A percentile compares a stretch with the other conserved stretches of the same genome.
These are phyloP conservation scores for Scutellaria minor DNA, from an alignment of 257 asterid species.

Conservation along the genomic window DNA sequence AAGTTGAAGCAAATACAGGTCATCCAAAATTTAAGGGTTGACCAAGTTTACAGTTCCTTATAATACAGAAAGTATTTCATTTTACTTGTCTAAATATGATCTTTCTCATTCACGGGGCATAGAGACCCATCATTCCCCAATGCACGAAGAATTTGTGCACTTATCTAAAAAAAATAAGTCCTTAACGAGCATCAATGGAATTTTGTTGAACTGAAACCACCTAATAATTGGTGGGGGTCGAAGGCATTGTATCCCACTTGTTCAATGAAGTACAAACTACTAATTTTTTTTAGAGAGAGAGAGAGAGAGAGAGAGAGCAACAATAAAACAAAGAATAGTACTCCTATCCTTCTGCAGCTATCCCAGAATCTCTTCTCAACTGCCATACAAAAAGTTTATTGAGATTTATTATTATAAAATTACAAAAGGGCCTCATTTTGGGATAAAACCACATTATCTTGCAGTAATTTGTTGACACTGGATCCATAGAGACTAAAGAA, in stretches of 20 bases:
- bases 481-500: not conserved
- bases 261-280: not conserved
- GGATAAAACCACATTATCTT: not conserved
- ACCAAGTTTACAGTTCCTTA: not conserved
- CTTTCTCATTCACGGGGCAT: not conserved
- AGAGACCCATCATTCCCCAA: slow-evolving; percentile 19
- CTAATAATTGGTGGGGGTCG: not conserved
- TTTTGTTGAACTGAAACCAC: not conserved
- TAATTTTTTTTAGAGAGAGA: not conserved
- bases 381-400: not conserved
- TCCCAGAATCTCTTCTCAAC: slow-evolving; percentile 5
- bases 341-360: not conserved
- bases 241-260: not conserved
- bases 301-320: not conserved
- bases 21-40: slow-evolving; percentile 19
- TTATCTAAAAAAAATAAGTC: slow-evolving; percentile 2
- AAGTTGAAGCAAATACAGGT: slow-evolving; percentile 28
- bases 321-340: not conserved
- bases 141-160: slow-evolving; percentile 8
- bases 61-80: not conserved
- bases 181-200: slow-evolving; percentile 5
- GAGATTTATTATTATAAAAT: not conserved
- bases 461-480: slow-evolving; percentile 3
- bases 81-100: not conserved
- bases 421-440: not conserved